Conservation (phyloP, 2,329 filamentous ascomycete species). For the Fonsecaea multimorphosa region DNA sequence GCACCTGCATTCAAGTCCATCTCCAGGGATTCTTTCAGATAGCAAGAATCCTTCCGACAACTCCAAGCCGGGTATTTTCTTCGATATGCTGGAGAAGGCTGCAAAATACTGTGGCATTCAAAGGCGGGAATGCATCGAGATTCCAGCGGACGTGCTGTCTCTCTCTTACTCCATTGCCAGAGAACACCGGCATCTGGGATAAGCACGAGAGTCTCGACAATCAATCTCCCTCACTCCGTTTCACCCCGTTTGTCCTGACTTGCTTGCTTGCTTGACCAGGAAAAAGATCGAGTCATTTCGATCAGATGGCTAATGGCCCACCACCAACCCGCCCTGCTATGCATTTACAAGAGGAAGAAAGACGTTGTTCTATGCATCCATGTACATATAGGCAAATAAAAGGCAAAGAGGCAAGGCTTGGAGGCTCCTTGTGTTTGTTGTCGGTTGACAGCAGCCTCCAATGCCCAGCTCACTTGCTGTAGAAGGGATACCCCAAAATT, state of each 20-base stretch:
- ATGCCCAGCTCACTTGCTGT: background rate
- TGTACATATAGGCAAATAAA: conserved; percentile 2
- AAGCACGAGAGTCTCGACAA: background rate
- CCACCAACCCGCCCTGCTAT: background rate
- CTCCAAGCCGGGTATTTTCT: background rate
- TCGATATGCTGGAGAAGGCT: too few species aligned
- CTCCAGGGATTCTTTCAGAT: too few species aligned
- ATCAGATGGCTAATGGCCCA: too few species aligned
- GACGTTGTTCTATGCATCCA: background rate
- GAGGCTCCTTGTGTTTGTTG: background rate
- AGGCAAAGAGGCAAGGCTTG: too few species aligned
- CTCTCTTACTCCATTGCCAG: background rate
- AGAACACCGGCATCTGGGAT: background rate
- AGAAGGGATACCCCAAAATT: conserved; percentile 1
- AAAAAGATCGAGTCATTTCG: background rate
- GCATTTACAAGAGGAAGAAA: background rate
- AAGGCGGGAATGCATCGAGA: background rate
- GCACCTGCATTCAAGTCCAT: conserved; percentile 38
- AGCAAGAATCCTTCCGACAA: background rate
- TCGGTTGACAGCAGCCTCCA: background rate
- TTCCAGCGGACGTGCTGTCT: background rate
- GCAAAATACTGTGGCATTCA: background rate
- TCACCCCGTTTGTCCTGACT: background rate
- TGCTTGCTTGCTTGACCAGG: background rate
- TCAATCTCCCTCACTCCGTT: background rate